Percentiles rank a stretch among this genome's conserved stretches.
phyloP scores from a whole-genome alignment of 2,329 filamentous ascomycete genomes.

The Pseudocercospora fijiensis region DNA sequence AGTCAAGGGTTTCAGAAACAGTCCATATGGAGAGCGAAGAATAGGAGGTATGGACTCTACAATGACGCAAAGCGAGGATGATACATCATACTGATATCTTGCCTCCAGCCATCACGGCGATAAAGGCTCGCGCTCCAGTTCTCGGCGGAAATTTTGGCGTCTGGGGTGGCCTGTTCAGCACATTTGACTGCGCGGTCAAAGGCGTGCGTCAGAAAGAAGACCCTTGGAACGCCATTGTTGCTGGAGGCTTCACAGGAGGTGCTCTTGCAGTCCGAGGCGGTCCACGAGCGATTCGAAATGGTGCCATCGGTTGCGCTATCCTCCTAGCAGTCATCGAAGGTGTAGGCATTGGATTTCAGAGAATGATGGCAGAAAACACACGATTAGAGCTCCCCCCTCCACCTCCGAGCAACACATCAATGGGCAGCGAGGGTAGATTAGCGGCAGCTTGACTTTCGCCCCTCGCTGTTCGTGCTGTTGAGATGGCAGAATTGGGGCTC shows the following conservation, averaged over 20 bases:
- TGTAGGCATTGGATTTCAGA: conserved; percentile 91
- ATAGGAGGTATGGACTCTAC: conserved; percentile 63
- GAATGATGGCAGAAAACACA: conserved; percentile 89
- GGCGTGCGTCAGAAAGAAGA: conserved; percentile 88
- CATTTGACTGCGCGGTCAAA: conserved; percentile 96
- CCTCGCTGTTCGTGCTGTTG: conserved; percentile 22
- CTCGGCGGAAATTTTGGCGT: conserved; percentile 97
- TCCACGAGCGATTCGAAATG: conserved; percentile 87
- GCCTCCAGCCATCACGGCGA: conserved; percentile 72
- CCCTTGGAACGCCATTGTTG: conserved; percentile 96
- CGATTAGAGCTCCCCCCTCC: conserved; percentile 65
- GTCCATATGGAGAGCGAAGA: conserved; percentile 80
- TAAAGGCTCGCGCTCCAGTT: conserved; percentile 95
- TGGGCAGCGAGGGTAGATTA: conserved; percentile 35
- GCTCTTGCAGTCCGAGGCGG: conserved; percentile 89
- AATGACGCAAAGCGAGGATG: conserved; percentile 4
- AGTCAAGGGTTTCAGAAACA: conserved; percentile 67
- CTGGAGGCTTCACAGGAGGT: conserved; percentile 94
- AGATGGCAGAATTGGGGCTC: conserved; percentile 27
- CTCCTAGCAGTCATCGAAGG: conserved; percentile 95
- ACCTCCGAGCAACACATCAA: conserved; percentile 37
- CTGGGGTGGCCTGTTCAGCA: conserved; percentile 94
- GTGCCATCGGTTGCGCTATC: conserved; percentile 92
- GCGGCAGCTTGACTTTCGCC: conserved; percentile 28
- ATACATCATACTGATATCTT: neutral